These are phyloP conservation scores for Termitomyces sp. DNA, from an alignment of 768 basidiomycete genomes.

Conservation along the genomic window DNA sequence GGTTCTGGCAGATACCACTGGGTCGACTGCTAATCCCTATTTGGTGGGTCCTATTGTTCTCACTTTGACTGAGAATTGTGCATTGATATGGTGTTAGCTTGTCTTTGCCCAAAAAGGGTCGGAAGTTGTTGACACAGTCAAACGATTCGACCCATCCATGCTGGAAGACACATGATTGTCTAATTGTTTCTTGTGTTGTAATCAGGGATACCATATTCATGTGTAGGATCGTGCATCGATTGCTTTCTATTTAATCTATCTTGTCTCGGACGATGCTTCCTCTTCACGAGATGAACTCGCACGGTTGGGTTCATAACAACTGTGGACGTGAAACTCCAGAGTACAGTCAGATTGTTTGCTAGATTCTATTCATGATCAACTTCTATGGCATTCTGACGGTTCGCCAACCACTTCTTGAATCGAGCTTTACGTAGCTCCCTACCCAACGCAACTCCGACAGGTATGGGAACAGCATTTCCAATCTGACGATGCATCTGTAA, in stretches of 20 bases:
- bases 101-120: slow-evolving; percentile 81
- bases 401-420: slow-evolving; percentile 50
- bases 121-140: slow-evolving; percentile 80
- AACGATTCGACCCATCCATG: slow-evolving; percentile 49
- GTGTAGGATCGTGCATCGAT: slow-evolving; percentile 11
- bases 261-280: neutral
- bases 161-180: slow-evolving; percentile 17
- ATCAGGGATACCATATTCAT: slow-evolving; percentile 16
- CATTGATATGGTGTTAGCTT: slow-evolving; percentile 44
- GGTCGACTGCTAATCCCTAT: slow-evolving; percentile 87
- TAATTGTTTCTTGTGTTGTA: slow-evolving; percentile 6
- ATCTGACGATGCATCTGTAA: slow-evolving; percentile 76
- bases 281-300: neutral
- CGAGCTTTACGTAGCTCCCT: slow-evolving; percentile 53
- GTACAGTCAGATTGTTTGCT: neutral
- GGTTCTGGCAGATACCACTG: slow-evolving; percentile 88
- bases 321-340: neutral
- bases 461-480: slow-evolving; percentile 78
- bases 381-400: slow-evolving; percentile 33
- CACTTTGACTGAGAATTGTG: neutral
- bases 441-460: slow-evolving; percentile 61
- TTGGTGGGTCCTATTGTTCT: slow-evolving; percentile 48
- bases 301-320: too few species aligned
- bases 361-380: slow-evolving; percentile 25
- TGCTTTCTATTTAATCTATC: slow-evolving; percentile 5